Conservation (phyloP, 2,329 filamentous ascomycete species). For the Macrophomina pseudophaseolina region DNA sequence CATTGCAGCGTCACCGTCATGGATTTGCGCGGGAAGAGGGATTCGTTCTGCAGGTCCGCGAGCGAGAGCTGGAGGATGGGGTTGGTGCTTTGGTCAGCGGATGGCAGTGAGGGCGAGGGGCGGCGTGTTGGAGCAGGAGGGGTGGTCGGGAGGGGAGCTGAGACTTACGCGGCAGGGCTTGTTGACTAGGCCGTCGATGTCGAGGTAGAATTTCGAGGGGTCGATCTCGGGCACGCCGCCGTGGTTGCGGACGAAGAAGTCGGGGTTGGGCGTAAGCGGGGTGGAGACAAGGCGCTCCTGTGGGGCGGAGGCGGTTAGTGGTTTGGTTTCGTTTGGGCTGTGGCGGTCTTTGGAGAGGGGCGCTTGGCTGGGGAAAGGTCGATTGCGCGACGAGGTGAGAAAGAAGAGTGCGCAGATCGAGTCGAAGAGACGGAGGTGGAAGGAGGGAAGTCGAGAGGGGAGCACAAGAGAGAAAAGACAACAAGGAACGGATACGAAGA, state of each 20-base stretch:
- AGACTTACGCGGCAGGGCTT: conserved; percentile 51
- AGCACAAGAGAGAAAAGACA: too few species aligned
- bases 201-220: conserved; percentile 58
- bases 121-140: too few species aligned
- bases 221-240: conserved; percentile 72
- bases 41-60: conserved; percentile 65
- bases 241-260: conserved; percentile 75
- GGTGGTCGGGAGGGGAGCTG: too few species aligned
- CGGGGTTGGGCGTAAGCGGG: conserved; percentile 64
- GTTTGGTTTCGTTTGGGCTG: neutral
- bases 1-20: conserved; percentile 69
- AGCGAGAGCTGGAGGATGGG: conserved; percentile 53
- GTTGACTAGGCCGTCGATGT: conserved; percentile 66
- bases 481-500: too few species aligned
- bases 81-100: too few species aligned
- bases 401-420: too few species aligned
- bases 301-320: neutral
- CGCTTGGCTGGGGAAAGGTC: neutral
- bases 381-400: too few species aligned
- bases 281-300: conserved; percentile 59
- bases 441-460: neutral
- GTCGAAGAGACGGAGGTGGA: neutral
- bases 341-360: too few species aligned
- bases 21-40: conserved; percentile 63
- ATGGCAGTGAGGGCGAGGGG: too few species aligned